phyloP scores from a whole-genome alignment of 176 grass and related monocot genomes.

The Phoenix dactylifera region DNA sequence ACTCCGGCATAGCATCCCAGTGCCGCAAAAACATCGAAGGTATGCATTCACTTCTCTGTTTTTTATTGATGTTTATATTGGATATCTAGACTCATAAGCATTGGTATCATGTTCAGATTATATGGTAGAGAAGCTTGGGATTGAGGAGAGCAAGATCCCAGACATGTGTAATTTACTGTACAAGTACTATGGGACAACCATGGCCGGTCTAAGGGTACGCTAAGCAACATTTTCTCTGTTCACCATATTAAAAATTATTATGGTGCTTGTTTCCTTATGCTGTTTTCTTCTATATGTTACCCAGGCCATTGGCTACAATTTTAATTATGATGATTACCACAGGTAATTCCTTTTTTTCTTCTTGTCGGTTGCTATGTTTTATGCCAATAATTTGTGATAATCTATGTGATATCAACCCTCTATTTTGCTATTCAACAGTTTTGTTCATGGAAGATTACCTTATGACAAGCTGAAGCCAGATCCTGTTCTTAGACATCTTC shows the following conservation, averaged over 20 bases:
- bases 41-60: slow-evolving; percentile 6
- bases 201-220: slow-evolving; percentile 83
- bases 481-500: slow-evolving; percentile 63
- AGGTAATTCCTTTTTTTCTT: neutral
- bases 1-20: slow-evolving; percentile 57
- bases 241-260: neutral
- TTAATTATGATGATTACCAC: slow-evolving; percentile 91
- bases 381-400: too few relatives aligned
- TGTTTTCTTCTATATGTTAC: neutral
- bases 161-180: slow-evolving; percentile 65
- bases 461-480: slow-evolving; percentile 92
- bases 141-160: slow-evolving; percentile 61
- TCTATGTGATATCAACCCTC: neutral
- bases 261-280: neutral
- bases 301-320: slow-evolving; percentile 80
- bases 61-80: neutral
- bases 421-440: slow-evolving; percentile 20
- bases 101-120: slow-evolving; percentile 35
- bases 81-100: neutral
- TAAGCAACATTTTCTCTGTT: too few relatives aligned
- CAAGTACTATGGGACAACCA: slow-evolving; percentile 91
- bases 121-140: slow-evolving; percentile 86
- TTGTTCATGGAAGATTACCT: slow-evolving; percentile 88
- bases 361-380: too few relatives aligned
- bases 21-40: slow-evolving; percentile 81